These are phyloP conservation scores for Suhomyces kilbournensis DNA, from an alignment of 805 yeast genomes.

Conservation along the genomic window DNA sequence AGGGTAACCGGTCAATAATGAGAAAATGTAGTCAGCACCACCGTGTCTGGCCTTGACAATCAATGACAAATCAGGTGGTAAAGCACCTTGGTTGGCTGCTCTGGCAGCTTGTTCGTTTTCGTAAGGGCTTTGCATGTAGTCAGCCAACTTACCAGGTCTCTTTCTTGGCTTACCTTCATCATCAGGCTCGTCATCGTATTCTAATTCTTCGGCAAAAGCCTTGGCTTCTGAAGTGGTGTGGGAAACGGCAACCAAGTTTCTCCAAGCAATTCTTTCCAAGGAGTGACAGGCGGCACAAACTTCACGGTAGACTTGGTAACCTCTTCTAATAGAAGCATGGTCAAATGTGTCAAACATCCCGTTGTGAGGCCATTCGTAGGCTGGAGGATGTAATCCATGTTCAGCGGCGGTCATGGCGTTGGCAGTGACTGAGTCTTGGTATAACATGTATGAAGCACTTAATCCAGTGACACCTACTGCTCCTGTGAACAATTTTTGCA, in stretches of 20 bases:
- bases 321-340: constrained; percentile 96
- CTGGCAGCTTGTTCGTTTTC: constrained; percentile 99
- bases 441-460: constrained; percentile 75
- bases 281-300: constrained; percentile 99
- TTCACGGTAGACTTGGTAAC: constrained; percentile 97
- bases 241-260: constrained; percentile 95
- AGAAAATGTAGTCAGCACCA: constrained; percentile 90
- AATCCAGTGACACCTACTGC: constrained; percentile 73
- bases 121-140: constrained; percentile 91
- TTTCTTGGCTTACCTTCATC: constrained; percentile 96
- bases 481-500: constrained; percentile 56
- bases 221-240: constrained; percentile 88
- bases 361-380: constrained; percentile 88
- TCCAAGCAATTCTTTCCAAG: constrained; percentile 95
- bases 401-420: constrained; percentile 98
- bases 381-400: constrained; percentile 97
- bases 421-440: constrained; percentile 83
- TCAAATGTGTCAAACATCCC: constrained; percentile 91
- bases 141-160: constrained; percentile 98
- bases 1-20: constrained; percentile 96
- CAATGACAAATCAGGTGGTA: constrained; percentile 96
- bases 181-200: constrained; percentile 95
- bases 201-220: constrained; percentile 92
- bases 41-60: constrained; percentile 99
- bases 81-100: constrained; percentile 99